These are phyloP conservation scores for Pseudozyma sp. DNA, from an alignment of 1,284 basidiomycete species.

Conservation along the genomic window DNA sequence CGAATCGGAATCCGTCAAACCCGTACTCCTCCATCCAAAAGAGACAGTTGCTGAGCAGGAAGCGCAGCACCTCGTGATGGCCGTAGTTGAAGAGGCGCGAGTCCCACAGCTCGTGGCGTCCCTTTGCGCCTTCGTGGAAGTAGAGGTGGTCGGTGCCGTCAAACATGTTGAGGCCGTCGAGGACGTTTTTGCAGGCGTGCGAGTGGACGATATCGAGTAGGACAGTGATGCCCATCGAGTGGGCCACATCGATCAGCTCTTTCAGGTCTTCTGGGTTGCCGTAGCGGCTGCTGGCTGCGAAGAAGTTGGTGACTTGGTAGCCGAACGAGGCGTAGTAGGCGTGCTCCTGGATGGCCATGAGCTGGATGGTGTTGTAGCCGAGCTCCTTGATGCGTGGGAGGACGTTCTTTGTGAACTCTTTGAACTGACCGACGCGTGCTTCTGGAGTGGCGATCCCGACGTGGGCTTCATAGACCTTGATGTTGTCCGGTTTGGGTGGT, in stretches of 20 bases:
- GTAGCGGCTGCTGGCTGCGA: slow-evolving; percentile 94
- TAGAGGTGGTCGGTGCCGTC: slow-evolving; percentile 96
- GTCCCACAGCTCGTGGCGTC: slow-evolving; percentile 96
- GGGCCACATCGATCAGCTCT: slow-evolving; percentile 92
- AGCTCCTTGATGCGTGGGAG: slow-evolving; percentile 88
- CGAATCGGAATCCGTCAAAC: slow-evolving; percentile 98
- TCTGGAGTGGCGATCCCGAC: slow-evolving; percentile 95
- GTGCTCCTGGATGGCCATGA: slow-evolving; percentile 88
- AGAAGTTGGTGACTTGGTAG: slow-evolving; percentile 97
- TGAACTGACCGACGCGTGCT: slow-evolving; percentile 88
- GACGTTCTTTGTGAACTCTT: slow-evolving; percentile 84
- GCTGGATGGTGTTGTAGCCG: slow-evolving; percentile 95
- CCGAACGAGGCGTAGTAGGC: slow-evolving; percentile 99
- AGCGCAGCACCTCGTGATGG: slow-evolving; percentile 90
- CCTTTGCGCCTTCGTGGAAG: slow-evolving; percentile 92
- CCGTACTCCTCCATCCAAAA: slow-evolving; percentile 95
- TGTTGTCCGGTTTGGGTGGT: slow-evolving; percentile 76
- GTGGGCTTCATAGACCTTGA: slow-evolving; percentile 96
- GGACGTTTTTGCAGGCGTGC: slow-evolving; percentile 96
- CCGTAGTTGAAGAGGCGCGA: slow-evolving; percentile 90
- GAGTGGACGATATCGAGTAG: slow-evolving; percentile 97
- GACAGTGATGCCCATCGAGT: slow-evolving; percentile 90
- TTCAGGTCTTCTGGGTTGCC: slow-evolving; percentile 90
- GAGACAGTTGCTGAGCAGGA: slow-evolving; percentile 91
- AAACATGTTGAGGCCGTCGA: slow-evolving; percentile 94